Base-by-base conservation (phyloP, 257 asterid species). In the Hygrophila difformis region DNA sequence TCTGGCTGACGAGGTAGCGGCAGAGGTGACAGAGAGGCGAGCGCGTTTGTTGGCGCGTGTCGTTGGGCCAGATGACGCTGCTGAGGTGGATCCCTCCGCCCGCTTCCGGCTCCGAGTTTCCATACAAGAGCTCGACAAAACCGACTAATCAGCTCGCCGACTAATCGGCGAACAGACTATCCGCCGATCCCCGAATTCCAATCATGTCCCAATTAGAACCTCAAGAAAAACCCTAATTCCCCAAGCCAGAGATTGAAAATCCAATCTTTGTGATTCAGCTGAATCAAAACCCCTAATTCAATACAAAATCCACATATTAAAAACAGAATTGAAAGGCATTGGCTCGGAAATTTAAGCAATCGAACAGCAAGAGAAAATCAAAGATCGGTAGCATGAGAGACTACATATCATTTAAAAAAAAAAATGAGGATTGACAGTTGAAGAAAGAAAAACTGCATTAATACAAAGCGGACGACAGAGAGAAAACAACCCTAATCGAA, bases 31-130 rank as follows among this genome's bases (percentile, higher is more conserved):
- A 39, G 96, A 66, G 56, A 61, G 51, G 64, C 95, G 97, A 64
- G 95, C 35, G 53, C 94, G 83, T 65, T 89, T 89, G 50, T 66
- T 62, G 47, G 94, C 81, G 59, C 93, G 93, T 43, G 98, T 85
- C 49, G 82, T 59, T 52, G 87, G 81, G 61, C 96, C 94, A 57
- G 94, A 68, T 67, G 85, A 70, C 66, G 87, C 81, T 76, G 93
- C 78, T 77, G 96, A 82, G 67, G 93, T 77, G 76, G 93, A 77
- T 77, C 93, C 94, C 98, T 82, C 96, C 87, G 87, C 94, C 81
- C 98, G 94, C 91, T 89, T 89, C 68, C 96, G 94, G 85, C 94
- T 79, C 57, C 98, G 94, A 75, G 98, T 85, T 89, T 89, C 98
- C 98, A 89, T 89, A 85, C 96, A 85, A 89, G 70, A 71, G 47